These are phyloP conservation scores for Oryza longistaminata DNA, from an alignment of 176 grass and related monocot species.

Conservation along the genomic window DNA sequence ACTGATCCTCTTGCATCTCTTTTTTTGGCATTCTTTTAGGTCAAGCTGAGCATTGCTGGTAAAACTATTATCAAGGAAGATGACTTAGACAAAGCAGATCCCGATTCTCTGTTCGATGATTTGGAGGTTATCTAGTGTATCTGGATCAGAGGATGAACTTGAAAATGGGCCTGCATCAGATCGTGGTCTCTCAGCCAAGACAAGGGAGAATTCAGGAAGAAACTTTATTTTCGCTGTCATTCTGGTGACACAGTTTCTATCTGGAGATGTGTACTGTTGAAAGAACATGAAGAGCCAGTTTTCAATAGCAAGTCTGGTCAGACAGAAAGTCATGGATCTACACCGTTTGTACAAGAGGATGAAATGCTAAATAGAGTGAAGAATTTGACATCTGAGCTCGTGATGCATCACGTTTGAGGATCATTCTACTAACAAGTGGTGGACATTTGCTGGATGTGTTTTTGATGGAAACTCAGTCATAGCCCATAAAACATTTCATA, in stretches of 20 bases:
- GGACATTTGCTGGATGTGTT: conserved; percentile 93
- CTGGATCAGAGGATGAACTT: conserved; percentile 85
- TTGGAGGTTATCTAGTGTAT: conserved; percentile 96
- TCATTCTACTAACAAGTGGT: conserved; percentile 80
- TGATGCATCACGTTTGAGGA: conserved; percentile 64
- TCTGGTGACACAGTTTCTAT: conserved; percentile 65
- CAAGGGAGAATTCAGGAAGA: conserved; percentile 72
- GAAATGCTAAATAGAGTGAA: conserved; percentile 75
- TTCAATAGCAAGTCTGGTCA: conserved; percentile 52
- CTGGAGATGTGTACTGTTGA: conserved; percentile 70
- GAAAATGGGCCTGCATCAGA: conserved; percentile 53
- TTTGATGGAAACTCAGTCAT: conserved; percentile 82
- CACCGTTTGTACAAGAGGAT: conserved; percentile 53
- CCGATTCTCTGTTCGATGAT: conserved; percentile 68
- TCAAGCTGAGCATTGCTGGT: conserved; percentile 81
- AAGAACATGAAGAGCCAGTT: conserved; percentile 78
- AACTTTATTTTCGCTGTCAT: conserved; percentile 57
- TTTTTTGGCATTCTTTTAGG: conserved; percentile 46
- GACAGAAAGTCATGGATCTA: conserved; percentile 33
- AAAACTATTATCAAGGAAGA: conserved; percentile 94
- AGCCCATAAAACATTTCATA: conserved; percentile 98
- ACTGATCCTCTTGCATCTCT: conserved; percentile 8
- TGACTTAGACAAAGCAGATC: conserved; percentile 63
- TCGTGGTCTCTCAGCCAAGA: conserved; percentile 47
- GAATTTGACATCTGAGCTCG: conserved; percentile 58